phyloP scores from a whole-genome alignment of 2,329 filamentous ascomycete genomes.

The Macrophomina tecta region DNA sequence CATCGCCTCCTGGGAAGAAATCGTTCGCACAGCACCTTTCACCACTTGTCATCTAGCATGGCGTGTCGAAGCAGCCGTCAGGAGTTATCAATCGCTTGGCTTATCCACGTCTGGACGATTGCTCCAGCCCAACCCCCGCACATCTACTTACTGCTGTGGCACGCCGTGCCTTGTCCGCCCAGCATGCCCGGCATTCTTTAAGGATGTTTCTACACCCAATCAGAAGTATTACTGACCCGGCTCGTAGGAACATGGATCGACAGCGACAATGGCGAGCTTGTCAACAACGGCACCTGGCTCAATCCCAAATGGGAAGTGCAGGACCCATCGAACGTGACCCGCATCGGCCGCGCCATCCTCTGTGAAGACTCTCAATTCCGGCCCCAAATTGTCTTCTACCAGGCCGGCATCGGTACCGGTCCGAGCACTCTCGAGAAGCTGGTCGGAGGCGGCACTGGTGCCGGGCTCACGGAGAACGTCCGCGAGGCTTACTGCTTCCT shows the following conservation, averaged over 20 bases:
- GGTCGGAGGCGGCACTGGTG: conserved; percentile 33
- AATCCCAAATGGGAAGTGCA: conserved; percentile 26
- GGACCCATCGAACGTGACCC: conserved; percentile 48
- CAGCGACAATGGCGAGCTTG: conserved; percentile 28
- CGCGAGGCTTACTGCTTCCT: conserved; percentile 68
- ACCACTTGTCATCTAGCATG: too few species aligned
- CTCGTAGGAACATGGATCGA: conserved; percentile 23
- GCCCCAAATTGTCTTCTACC: conserved; percentile 51
- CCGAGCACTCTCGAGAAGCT: conserved; percentile 29
- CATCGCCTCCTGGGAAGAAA: too few species aligned
- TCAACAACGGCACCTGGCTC: conserved; percentile 16
- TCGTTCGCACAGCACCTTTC: too few species aligned
- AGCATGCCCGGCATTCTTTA: too few species aligned
- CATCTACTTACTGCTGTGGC: too few species aligned
- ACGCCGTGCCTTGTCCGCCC: too few species aligned
- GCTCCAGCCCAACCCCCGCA: too few species aligned
- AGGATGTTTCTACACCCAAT: background rate
- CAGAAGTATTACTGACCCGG: background rate
- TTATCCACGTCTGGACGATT: too few species aligned
- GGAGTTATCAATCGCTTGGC: too few species aligned
- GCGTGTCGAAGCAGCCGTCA: too few species aligned
- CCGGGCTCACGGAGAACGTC: conserved; percentile 54
- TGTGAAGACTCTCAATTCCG: conserved; percentile 37
- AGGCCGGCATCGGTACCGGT: conserved; percentile 48
- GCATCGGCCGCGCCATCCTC: conserved; percentile 44